Percentiles rank a stretch among this genome's conserved stretches.
phyloP scores from a whole-genome alignment of 202 grass and related monocot species.

The Setaria viridis region DNA sequence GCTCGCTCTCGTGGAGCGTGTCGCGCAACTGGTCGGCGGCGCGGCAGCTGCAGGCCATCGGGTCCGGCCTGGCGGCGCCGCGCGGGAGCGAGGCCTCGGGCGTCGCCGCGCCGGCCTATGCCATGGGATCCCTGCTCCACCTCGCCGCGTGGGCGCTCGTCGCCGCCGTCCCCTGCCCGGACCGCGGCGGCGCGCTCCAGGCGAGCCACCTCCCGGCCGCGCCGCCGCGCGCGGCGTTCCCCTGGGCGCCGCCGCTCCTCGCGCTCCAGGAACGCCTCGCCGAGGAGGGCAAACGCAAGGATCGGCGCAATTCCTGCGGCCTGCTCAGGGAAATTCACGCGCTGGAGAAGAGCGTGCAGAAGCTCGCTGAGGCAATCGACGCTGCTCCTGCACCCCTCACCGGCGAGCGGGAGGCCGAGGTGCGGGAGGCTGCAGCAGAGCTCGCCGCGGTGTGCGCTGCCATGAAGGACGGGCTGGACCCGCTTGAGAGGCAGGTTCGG shows the following conservation, averaged over 20 bases:
- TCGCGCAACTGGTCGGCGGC: conserved; percentile 93
- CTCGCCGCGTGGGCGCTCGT: conserved; percentile 86
- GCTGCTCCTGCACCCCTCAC: conserved; percentile 35
- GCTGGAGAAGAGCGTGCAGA: conserved; percentile 68
- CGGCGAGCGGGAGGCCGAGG: conserved; percentile 60
- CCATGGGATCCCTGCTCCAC: conserved; percentile 78
- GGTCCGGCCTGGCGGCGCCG: conserved; percentile 57
- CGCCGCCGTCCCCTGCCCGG: conserved; percentile 83
- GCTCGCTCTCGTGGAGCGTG: conserved; percentile 97
- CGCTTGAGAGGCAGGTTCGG: conserved; percentile 72
- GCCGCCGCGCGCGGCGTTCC: conserved; percentile 61
- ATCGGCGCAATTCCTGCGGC: conserved; percentile 75
- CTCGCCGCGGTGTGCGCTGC: conserved; percentile 58
- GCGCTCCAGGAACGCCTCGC: conserved; percentile 75
- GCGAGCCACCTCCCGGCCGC: conserved; percentile 60
- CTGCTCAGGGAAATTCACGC: conserved; percentile 82
- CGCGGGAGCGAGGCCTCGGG: conserved; percentile 72
- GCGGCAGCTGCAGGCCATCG: conserved; percentile 82
- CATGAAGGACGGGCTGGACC: conserved; percentile 74
- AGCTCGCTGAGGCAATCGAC: conserved; percentile 72
- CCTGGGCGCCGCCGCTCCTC: conserved; percentile 74
- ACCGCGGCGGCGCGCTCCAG: conserved; percentile 78
- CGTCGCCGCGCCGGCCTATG: conserved; percentile 58
- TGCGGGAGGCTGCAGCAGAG: conserved; percentile 58
- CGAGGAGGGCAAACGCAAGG: conserved; percentile 90